A percentile compares a stretch with the other conserved stretches of the same genome.
These are phyloP conservation scores for Syzygium aromaticum DNA, from an alignment of 345 rosid species.

Conservation along the genomic window DNA sequence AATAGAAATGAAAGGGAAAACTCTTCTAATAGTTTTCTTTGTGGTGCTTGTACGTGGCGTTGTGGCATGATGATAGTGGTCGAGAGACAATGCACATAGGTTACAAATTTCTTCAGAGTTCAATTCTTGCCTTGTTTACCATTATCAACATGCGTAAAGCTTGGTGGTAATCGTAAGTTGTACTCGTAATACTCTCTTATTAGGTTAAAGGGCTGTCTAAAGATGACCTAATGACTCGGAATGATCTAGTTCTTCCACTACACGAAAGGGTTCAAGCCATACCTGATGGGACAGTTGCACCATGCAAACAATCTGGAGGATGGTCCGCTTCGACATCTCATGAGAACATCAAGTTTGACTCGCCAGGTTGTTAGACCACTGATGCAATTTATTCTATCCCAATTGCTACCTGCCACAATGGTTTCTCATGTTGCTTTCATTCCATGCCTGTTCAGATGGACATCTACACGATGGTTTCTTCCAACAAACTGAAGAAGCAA, in stretches of 20 bases:
- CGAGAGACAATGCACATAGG: background rate
- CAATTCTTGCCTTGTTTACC: background rate
- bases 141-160: background rate
- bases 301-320: constrained; percentile 29
- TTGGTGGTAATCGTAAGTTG: background rate
- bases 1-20: background rate
- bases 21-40: background rate
- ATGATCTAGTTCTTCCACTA: constrained; percentile 47
- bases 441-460: constrained; percentile 26
- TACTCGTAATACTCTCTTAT: background rate
- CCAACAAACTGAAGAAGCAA: constrained; percentile 58
- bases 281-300: constrained; percentile 46
- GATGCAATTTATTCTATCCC: background rate
- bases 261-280: constrained; percentile 61
- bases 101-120: background rate
- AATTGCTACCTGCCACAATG: background rate
- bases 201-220: constrained; percentile 72
- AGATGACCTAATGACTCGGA: constrained; percentile 48
- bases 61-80: background rate
- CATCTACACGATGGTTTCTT: constrained; percentile 35
- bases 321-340: constrained; percentile 53
- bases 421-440: background rate
- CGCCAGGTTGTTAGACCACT: constrained; percentile 31
- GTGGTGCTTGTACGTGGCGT: background rate
- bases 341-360: constrained; percentile 59